Conservation (phyloP, 345 rosid genomes). For the Brassica carinata region DNA sequence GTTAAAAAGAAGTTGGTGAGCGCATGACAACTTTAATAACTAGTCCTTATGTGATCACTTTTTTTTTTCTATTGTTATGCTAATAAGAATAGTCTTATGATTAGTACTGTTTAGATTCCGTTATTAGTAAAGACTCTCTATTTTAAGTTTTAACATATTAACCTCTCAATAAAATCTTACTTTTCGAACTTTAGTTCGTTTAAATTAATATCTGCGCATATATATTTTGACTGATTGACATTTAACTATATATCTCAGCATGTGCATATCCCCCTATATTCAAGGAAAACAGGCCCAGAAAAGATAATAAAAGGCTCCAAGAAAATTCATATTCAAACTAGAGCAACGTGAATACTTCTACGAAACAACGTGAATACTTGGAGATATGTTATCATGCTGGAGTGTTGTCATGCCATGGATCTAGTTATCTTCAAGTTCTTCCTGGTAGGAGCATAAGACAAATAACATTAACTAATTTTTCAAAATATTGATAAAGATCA, state of each 20-base stretch:
- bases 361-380: neutral
- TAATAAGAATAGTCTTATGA: neutral
- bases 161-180: neutral
- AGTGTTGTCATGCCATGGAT: neutral
- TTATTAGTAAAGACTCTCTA: neutral
- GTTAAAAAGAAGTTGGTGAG: neutral
- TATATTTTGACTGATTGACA: neutral
- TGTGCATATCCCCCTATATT: neutral
- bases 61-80: neutral
- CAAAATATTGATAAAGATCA: neutral
- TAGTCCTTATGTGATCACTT: neutral
- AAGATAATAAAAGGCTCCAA: neutral
- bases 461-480: neutral
- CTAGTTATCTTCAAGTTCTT: neutral
- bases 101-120: neutral
- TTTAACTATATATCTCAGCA: neutral
- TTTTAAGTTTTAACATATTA: neutral
- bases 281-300: neutral
- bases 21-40: neutral
- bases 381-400: neutral
- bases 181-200: neutral
- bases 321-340: conserved; percentile 6
- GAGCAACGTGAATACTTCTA: neutral
- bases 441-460: neutral
- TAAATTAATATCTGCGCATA: neutral